Base-by-base conservation (phyloP, 805 yeast species). In the Suhomyces kilbournensis region DNA sequence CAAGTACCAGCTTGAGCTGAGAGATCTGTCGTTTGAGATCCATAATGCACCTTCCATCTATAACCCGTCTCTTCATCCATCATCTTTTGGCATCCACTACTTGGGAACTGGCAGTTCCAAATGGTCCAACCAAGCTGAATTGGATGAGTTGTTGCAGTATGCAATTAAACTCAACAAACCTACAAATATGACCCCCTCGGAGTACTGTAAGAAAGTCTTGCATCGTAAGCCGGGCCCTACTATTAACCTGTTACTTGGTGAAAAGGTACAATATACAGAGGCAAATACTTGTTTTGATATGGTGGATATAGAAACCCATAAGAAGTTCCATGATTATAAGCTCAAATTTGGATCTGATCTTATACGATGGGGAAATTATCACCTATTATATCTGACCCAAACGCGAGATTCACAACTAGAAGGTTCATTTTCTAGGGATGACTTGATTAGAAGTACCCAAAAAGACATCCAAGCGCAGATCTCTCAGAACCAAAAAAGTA, bases 1-100 rank as follows among this genome's bases (percentile, higher is more conserved):
- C 7, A 66, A 62, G 25, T 76, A 61, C 53, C 85, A 84, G 53
- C 70, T 89, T 49, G 67, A 69, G n/a, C 40, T 65, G 2, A 65
- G 76, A 45, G 74, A 75, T 7, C 57, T 53, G 20, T 23, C 51
- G 23, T 53, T 56, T 23, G 38, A 28, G 51, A 22, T 49, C 7
- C 44, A 40, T 20, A 17, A 48, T 10, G 50, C 47, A 17, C 52
- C 51, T 15, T 48, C 49, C 39, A 52, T 54, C 20, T 52, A 46
- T 23, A 50, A 28, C 7, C 49, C n/a, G 9, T 51, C 57, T 2
- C 44, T 48, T 9, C 49, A 30, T 25, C 38, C 46, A 22, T 44
- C 30, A 4, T 10, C 22, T 20, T 34, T 35, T 22, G 48, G 48
- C 10, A 19, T 48, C 17, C 48, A 53, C 39, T 25, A 49, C 49